Base-by-base conservation (phyloP, 2,329 filamentous ascomycete species). In the Fusarium zealandicum region DNA sequence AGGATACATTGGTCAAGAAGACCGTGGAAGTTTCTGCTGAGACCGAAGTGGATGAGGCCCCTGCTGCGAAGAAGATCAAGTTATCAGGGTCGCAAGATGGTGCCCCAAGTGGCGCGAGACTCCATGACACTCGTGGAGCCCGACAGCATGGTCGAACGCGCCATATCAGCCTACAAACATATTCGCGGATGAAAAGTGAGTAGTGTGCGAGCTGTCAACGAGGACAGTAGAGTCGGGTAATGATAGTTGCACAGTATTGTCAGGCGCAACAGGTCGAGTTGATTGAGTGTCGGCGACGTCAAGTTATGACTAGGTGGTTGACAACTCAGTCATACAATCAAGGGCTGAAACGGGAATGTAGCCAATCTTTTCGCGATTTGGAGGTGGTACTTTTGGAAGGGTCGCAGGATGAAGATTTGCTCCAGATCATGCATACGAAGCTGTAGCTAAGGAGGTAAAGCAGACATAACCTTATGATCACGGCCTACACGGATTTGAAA, bases 51-150 rank as follows among this genome's bases (percentile, higher is more conserved):
- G 20, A 32, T 5, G 17, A 37, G 10, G n/a, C 28, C 5, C 36
- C 46, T 7, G 17, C 31, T 10, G 6, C 25, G 5, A 67, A 67
- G 41, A 63, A 46, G 14, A 14, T 51, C 20, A 67, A 64, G 37
- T 32, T 38, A 35, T 51, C 56, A n/a, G 51, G 47, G 17, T 36
- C 32, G 12, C 12, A 39, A 9, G 40, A n/a, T 18, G 12, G 2
- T 22, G 22, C 22, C 22, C 16, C 14, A 25, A 43, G 37, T 30
- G 7, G 35, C n/a, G 5, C 17, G 11, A 14, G n/a, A 20, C 28
- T 31, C 13, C 28, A n/a, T 5, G 46, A 25, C 27, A 22, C 16
- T 28, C 28, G 18, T 22, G 18, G 12, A 22, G 12, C 12, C 3
- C 27, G 22, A 33, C 36, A 40, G 7, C 43, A 49, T 6, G 28